Evolutionary conservation across 371 early-diverging fungal genomes (phyloP).

Genomic region (Mortierella sp.): DNA sequence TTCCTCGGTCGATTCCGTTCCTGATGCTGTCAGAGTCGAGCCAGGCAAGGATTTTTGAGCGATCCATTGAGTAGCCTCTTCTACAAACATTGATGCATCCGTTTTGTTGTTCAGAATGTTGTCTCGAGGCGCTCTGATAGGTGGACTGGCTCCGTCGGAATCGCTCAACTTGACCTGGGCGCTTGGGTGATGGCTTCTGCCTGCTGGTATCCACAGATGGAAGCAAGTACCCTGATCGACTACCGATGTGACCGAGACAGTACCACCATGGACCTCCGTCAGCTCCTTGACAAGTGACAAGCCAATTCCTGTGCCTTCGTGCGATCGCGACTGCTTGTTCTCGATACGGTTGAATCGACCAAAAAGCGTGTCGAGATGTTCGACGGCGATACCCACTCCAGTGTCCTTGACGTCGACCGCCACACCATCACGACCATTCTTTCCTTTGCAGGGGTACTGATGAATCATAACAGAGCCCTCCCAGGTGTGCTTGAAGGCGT

Average conservation of each 20-base stretch:
- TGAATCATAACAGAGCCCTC: constrained; percentile 52
- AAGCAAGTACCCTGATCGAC: constrained; percentile 58
- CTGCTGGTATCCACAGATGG: constrained; percentile 54
- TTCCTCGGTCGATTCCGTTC: constrained; percentile 54
- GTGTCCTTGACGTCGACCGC: constrained; percentile 58
- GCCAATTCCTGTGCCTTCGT: constrained; percentile 65
- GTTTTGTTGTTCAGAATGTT: constrained; percentile 46
- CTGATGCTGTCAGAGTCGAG: constrained; percentile 41
- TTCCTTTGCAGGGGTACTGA: constrained; percentile 36
- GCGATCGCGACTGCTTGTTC: constrained; percentile 54
- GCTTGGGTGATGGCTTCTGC: constrained; percentile 41
- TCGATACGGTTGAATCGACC: constrained; percentile 61
- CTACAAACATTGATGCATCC: constrained; percentile 51
- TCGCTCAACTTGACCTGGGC: constrained; percentile 40
- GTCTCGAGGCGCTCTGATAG: not conserved
- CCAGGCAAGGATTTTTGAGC: constrained; percentile 43
- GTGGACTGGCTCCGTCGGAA: not conserved
- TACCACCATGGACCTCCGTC: constrained; percentile 60
- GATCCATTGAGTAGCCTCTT: constrained; percentile 54
- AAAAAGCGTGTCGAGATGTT: constrained; percentile 54
- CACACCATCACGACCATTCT: constrained; percentile 38
- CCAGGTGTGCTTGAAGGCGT: constrained; percentile 61
- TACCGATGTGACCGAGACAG: constrained; percentile 48
- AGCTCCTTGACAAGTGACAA: constrained; percentile 61
- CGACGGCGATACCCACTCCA: constrained; percentile 59